Conservation (phyloP, 169 alveolate genomes). For the Babesia sp. region DNA sequence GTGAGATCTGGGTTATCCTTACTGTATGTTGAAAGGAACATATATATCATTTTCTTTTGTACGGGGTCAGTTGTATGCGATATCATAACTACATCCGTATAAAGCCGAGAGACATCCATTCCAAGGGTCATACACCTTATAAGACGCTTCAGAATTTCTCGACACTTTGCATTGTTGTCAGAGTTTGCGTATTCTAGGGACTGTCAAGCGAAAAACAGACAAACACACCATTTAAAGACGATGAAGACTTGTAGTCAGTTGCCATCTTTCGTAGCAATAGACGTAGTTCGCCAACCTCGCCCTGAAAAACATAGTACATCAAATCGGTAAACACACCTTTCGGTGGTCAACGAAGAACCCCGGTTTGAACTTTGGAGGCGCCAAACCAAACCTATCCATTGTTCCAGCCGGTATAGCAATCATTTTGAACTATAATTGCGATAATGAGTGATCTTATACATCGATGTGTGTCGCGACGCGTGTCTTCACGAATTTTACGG, state of each 20-base stretch:
- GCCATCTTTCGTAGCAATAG: conserved; percentile 58
- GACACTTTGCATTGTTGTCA: conserved; percentile 19
- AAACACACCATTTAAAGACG: conserved; percentile 18
- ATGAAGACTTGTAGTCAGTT: conserved; percentile 34
- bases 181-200: not conserved
- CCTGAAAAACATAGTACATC: conserved; percentile 15
- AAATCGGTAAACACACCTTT: conserved; percentile 35
- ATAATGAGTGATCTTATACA: not conserved
- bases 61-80: conserved; percentile 95
- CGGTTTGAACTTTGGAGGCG: conserved; percentile 54
- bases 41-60: conserved; percentile 98
- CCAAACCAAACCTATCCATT: conserved; percentile 40
- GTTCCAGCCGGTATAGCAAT: conserved; percentile 21
- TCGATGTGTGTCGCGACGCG: not conserved
- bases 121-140: conserved; percentile 89
- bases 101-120: conserved; percentile 95
- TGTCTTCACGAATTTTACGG: not conserved
- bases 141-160: conserved; percentile 84
- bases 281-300: conserved; percentile 65
- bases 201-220: not conserved
- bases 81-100: conserved; percentile 95
- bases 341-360: conserved; percentile 47
- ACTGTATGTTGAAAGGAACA: conserved; percentile 92
- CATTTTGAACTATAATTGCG: conserved; percentile 35
- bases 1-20: conserved; percentile 93